A percentile compares a stretch with the other conserved stretches of the same genome.
phyloP scores from a whole-genome alignment of 371 early-diverging fungal species.

The Encephalitozoon intestinalis region DNA sequence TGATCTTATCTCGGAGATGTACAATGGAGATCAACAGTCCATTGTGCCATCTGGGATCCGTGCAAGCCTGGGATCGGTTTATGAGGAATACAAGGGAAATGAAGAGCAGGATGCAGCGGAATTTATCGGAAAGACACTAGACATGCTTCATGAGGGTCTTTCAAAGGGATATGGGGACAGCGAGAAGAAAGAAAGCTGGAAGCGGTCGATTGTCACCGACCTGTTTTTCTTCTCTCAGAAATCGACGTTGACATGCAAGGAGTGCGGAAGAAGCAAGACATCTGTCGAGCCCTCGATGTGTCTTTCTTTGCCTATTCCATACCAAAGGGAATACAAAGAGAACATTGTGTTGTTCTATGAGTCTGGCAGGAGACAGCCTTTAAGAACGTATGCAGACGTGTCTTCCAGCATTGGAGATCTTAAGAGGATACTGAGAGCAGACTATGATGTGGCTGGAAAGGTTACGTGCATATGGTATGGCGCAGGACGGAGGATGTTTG shows the following conservation, averaged over 20 bases:
- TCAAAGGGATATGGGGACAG: neutral
- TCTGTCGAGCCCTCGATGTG: conserved; percentile 81
- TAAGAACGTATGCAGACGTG: conserved; percentile 6
- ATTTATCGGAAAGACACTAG: conserved; percentile 66
- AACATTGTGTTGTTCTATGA: conserved; percentile 25
- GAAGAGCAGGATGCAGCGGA: conserved; percentile 71
- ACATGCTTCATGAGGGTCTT: conserved; percentile 69
- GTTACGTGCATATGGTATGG: conserved; percentile 42
- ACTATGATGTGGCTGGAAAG: conserved; percentile 1
- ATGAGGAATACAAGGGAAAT: conserved; percentile 65
- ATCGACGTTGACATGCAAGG: conserved; percentile 69
- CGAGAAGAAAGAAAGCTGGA: conserved; percentile 42
- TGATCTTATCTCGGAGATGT: conserved; percentile 65
- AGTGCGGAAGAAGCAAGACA: conserved; percentile 71
- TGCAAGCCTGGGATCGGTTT: conserved; percentile 56
- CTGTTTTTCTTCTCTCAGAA: conserved; percentile 72
- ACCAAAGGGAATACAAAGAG: conserved; percentile 22
- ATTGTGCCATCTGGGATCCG: conserved; percentile 25
- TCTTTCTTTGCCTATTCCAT: conserved; percentile 77
- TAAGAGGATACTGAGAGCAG: neutral
- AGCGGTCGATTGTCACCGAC: conserved; percentile 78
- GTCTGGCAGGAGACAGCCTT: conserved; percentile 10
- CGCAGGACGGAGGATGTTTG: neutral
- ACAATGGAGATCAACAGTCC: conserved; percentile 61
- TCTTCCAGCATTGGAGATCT: conserved; percentile 11